Evolutionary conservation across 2,329 filamentous ascomycete species (phyloP).

Genomic region (Pestalotiopsis sp.): DNA sequence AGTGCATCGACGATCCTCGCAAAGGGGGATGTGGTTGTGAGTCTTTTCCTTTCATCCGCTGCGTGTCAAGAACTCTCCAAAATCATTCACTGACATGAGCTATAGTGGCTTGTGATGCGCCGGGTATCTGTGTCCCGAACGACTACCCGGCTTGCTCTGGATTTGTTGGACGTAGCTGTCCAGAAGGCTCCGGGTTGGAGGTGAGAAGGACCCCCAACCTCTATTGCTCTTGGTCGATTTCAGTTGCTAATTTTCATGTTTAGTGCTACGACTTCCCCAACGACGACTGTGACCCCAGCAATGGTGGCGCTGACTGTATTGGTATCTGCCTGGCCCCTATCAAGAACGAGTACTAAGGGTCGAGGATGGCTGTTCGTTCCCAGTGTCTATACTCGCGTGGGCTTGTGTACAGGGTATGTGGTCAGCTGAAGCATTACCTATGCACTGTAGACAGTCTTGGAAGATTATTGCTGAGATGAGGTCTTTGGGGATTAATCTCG

Average conservation of each 20-base stretch:
- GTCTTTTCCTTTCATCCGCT: neutral
- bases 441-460: too few species aligned
- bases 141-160: conserved; percentile 9
- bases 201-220: neutral
- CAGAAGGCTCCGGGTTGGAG: neutral
- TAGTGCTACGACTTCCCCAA: conserved; percentile 14
- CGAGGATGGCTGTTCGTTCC: neutral
- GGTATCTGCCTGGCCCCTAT: conserved; percentile 14
- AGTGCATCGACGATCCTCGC: conserved; percentile 11
- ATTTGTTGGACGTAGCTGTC: conserved; percentile 1
- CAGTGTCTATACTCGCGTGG: neutral
- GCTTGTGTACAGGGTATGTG: neutral
- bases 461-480: too few species aligned
- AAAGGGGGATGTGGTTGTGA: neutral
- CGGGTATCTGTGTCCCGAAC: conserved; percentile 16
- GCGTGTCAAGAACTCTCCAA: too few species aligned
- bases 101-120: conserved; percentile 8
- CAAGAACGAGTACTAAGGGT: neutral
- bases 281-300: conserved; percentile 14
- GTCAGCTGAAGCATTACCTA: neutral
- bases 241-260: neutral
- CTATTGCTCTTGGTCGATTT: neutral
- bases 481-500: too few species aligned
- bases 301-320: conserved; percentile 14
- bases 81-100: neutral